phyloP scores from a whole-genome alignment of 257 asterid species.

The Solanum okadae region DNA sequence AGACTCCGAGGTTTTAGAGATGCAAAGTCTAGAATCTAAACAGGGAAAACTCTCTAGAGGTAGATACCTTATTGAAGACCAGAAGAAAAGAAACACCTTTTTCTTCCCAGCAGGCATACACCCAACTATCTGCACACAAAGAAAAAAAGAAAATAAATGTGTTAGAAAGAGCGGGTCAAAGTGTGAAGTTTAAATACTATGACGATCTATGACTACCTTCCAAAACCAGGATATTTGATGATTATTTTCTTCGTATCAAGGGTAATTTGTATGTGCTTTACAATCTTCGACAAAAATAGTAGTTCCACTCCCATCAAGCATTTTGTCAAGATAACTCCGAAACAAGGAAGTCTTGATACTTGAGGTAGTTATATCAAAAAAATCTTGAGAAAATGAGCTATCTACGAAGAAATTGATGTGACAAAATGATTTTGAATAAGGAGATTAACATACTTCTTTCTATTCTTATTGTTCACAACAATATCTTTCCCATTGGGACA shows the following conservation, averaged over 20 bases:
- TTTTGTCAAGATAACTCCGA: constrained; percentile 54
- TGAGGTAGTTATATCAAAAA: constrained; percentile 30
- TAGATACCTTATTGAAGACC: constrained; percentile 52
- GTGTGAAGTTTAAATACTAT: not conserved
- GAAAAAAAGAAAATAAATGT: not conserved
- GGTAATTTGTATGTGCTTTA: not conserved
- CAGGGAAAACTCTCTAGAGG: no score
- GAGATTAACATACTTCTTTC: constrained; percentile 46
- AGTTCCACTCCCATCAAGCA: constrained; percentile 24
- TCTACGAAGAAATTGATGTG: constrained; percentile 40
- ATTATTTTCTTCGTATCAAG: not conserved
- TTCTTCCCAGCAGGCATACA: constrained; percentile 27
- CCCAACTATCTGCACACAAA: constrained; percentile 37
- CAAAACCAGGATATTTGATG: constrained; percentile 60
- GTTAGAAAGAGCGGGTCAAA: not conserved
- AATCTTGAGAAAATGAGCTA: constrained; percentile 42
- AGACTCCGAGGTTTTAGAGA: constrained; percentile 40
- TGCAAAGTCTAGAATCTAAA: constrained; percentile 48
- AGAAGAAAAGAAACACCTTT: constrained; percentile 70
- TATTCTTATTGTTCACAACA: constrained; percentile 55
- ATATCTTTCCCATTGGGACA: constrained; percentile 43
- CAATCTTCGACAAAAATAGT: not conserved
- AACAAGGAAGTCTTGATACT: constrained; percentile 40
- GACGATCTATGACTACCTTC: constrained; percentile 32
- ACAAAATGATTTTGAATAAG: constrained; percentile 25